These are phyloP conservation scores for Rickenella mellea DNA, from an alignment of 768 basidiomycete genomes.

Conservation along the genomic window DNA sequence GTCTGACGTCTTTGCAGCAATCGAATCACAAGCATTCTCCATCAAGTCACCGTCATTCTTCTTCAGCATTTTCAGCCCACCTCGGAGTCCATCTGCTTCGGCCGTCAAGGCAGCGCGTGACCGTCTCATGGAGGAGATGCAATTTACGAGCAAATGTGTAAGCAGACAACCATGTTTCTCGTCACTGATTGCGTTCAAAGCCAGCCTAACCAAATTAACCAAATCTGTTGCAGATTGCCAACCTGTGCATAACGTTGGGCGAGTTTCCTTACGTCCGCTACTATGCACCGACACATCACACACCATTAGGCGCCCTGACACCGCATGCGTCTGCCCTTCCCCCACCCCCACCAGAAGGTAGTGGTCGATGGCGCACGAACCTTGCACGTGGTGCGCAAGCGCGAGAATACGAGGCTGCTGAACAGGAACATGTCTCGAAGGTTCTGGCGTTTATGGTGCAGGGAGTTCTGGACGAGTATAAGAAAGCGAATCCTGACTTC, in stretches of 20 bases:
- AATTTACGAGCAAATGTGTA: constrained; percentile 64
- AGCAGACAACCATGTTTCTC: constrained; percentile 12
- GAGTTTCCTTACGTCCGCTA: constrained; percentile 93
- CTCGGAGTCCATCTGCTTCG: constrained; percentile 46
- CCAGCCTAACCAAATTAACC: neutral
- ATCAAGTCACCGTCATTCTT: constrained; percentile 70
- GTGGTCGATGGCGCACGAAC: constrained; percentile 71
- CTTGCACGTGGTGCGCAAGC: constrained; percentile 66
- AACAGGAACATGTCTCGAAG: constrained; percentile 71
- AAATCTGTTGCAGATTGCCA: constrained; percentile 52
- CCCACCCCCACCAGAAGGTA: constrained; percentile 47
- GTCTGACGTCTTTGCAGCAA: constrained; percentile 35
- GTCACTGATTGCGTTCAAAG: neutral
- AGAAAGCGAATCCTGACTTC: constrained; percentile 78
- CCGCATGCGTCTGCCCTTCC: constrained; percentile 55
- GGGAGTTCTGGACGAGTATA: constrained; percentile 75
- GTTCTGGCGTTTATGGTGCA: constrained; percentile 83
- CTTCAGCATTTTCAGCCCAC: constrained; percentile 84
- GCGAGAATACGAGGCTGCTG: constrained; percentile 58
- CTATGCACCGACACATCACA: constrained; percentile 76
- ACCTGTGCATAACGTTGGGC: constrained; percentile 81
- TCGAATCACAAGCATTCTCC: constrained; percentile 82
- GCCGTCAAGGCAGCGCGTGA: constrained; percentile 57
- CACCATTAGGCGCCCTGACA: constrained; percentile 77
- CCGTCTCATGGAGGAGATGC: constrained; percentile 81